Percentiles rank a stretch among this genome's conserved stretches.
Evolutionary conservation across 441 rosid species (phyloP).

Genomic region (Croton setiger): DNA sequence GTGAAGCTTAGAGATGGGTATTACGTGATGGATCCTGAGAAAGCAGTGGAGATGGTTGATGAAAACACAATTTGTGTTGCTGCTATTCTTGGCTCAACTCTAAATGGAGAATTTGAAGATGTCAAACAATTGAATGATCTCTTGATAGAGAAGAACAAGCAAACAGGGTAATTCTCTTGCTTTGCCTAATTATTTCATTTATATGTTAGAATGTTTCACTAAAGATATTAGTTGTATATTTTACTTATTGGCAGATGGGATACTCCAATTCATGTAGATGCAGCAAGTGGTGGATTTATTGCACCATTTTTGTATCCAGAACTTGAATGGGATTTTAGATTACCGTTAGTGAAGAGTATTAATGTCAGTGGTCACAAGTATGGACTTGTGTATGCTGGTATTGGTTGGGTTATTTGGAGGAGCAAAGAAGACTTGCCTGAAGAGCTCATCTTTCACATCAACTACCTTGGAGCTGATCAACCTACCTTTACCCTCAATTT

Average conservation of each 20-base stretch:
- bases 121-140: conserved; percentile 76
- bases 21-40: conserved; percentile 81
- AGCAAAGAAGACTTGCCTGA: conserved; percentile 86
- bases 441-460: conserved; percentile 87
- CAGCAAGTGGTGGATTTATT: conserved; percentile 94
- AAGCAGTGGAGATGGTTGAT: conserved; percentile 88
- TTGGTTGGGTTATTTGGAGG: conserved; percentile 92
- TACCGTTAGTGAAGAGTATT: conserved; percentile 78
- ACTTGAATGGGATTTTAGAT: conserved; percentile 80
- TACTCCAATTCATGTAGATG: conserved; percentile 87
- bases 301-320: conserved; percentile 85
- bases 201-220: not conserved
- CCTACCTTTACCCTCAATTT: conserved; percentile 93
- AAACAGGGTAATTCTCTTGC: conserved; percentile 54
- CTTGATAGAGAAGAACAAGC: conserved; percentile 52
- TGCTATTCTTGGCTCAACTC: conserved; percentile 84
- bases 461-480: conserved; percentile 90
- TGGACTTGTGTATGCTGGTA: conserved; percentile 87
- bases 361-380: conserved; percentile 93
- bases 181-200: not conserved
- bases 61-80: conserved; percentile 95
- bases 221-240: not conserved
- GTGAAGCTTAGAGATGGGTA: conserved; percentile 82
- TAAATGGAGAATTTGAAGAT: conserved; percentile 88
- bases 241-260: conserved; percentile 50